phyloP scores from a whole-genome alignment of 257 asterid genomes.

The Ocimum tenuiflorum region DNA sequence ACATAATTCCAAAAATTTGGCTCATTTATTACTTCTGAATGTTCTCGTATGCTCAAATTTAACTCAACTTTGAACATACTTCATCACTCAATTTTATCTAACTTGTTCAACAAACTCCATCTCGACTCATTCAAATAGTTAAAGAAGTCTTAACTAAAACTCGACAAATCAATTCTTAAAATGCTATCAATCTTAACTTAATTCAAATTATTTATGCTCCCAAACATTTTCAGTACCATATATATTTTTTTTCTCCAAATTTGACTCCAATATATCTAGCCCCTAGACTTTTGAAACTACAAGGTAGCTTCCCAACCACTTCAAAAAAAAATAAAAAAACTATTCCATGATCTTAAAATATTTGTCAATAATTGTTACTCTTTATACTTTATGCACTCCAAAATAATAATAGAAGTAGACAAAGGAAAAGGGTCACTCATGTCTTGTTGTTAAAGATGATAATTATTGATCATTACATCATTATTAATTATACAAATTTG shows the following conservation, averaged over 20 bases:
- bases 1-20: too few species aligned
- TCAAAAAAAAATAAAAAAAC: conserved; percentile 9
- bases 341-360: conserved; percentile 9
- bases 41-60: too few species aligned
- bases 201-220: not conserved
- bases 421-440: conserved; percentile 12
- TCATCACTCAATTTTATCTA: too few species aligned
- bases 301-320: conserved; percentile 20
- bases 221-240: not conserved
- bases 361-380: conserved; percentile 5
- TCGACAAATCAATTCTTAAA: too few species aligned
- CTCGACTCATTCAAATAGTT: too few species aligned
- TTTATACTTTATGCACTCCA: not conserved
- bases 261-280: not conserved
- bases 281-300: not conserved
- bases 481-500: not conserved
- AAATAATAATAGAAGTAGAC: conserved; percentile 16
- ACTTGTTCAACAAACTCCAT: too few species aligned
- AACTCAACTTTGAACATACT: too few species aligned
- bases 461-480: conserved; percentile 3
- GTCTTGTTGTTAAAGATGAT: conserved; percentile 5
- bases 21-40: too few species aligned
- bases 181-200: too few species aligned
- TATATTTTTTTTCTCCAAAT: too few species aligned
- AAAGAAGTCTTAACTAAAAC: too few species aligned